These are phyloP conservation scores for Russula foetens DNA, from an alignment of 768 basidiomycete genomes.

Conservation along the genomic window DNA sequence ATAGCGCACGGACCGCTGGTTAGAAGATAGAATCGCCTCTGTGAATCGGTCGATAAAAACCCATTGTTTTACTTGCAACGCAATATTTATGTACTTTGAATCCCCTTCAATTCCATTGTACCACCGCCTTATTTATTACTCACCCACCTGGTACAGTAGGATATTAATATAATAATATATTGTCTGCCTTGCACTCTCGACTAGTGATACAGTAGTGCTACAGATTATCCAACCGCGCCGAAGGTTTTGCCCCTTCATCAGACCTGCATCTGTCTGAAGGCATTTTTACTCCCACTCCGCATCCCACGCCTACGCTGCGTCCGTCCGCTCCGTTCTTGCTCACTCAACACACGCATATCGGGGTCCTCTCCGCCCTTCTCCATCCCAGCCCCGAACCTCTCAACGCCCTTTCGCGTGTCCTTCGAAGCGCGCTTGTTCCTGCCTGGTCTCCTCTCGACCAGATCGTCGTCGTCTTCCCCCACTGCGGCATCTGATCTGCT, in stretches of 20 bases:
- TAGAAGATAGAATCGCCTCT: background rate
- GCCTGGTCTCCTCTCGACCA: slow-evolving; percentile 23
- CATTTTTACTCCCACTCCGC: slow-evolving; percentile 88
- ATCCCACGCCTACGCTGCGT: slow-evolving; percentile 67
- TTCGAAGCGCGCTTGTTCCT: slow-evolving; percentile 24
- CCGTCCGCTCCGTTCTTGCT: slow-evolving; percentile 71
- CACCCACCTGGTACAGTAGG: slow-evolving; percentile 1
- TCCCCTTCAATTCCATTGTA: background rate
- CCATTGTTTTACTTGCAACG: background rate
- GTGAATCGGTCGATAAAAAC: background rate
- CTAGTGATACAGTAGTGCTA: background rate
- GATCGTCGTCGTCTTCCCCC: slow-evolving; percentile 29
- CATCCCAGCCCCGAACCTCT: slow-evolving; percentile 82
- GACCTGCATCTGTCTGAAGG: slow-evolving; percentile 36
- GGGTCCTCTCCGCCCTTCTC: slow-evolving; percentile 63
- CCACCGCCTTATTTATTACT: background rate
- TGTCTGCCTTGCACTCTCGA: background rate
- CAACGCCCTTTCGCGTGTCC: slow-evolving; percentile 50
- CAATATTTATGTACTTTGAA: slow-evolving; percentile 3
- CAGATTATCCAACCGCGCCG: no score
- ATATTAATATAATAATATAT: background rate
- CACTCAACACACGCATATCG: slow-evolving; percentile 38
- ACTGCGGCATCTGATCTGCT: background rate
- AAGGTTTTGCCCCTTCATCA: background rate
- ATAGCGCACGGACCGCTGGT: background rate